Evolutionary conservation across 1,139 yeast species (phyloP).

Genomic region (Wickerhamomyces sp.): DNA sequence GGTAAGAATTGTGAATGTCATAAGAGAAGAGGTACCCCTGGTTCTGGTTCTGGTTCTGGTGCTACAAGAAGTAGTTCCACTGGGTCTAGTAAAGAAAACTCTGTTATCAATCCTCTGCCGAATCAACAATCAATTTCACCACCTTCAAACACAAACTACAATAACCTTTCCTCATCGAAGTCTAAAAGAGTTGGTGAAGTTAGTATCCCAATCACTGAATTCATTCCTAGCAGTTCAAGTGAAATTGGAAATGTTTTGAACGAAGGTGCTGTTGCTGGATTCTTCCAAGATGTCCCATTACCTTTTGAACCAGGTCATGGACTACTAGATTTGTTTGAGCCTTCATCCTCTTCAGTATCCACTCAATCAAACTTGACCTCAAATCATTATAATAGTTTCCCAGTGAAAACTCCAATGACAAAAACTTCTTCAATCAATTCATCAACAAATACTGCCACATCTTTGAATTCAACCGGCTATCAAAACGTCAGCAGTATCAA

Average conservation of each 20-base stretch:
- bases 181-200: slow-evolving; percentile 37
- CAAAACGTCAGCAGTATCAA: too few species aligned
- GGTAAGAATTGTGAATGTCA: slow-evolving; percentile 59
- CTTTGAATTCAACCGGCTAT: background rate
- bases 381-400: background rate
- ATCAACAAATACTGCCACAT: background rate
- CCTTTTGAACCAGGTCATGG: slow-evolving; percentile 35
- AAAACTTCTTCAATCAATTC: slow-evolving; percentile 4
- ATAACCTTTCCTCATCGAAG: slow-evolving; percentile 8
- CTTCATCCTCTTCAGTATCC: background rate
- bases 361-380: background rate
- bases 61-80: background rate
- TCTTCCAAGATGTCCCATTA: slow-evolving; percentile 28
- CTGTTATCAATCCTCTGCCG: background rate
- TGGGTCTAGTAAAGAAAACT: background rate
- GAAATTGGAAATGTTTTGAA: slow-evolving; percentile 27
- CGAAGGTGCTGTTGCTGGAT: slow-evolving; percentile 22
- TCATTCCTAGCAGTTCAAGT: slow-evolving; percentile 29
- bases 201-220: slow-evolving; percentile 39
- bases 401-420: slow-evolving; percentile 1
- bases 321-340: slow-evolving; percentile 33
- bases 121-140: background rate
- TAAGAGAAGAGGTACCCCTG: slow-evolving; percentile 24
- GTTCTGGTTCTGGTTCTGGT: too few species aligned
- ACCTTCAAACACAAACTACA: slow-evolving; percentile 6